Evolutionary conservation across 139 green algal genomes (phyloP).

Genomic region (Picochlorum sp.): DNA sequence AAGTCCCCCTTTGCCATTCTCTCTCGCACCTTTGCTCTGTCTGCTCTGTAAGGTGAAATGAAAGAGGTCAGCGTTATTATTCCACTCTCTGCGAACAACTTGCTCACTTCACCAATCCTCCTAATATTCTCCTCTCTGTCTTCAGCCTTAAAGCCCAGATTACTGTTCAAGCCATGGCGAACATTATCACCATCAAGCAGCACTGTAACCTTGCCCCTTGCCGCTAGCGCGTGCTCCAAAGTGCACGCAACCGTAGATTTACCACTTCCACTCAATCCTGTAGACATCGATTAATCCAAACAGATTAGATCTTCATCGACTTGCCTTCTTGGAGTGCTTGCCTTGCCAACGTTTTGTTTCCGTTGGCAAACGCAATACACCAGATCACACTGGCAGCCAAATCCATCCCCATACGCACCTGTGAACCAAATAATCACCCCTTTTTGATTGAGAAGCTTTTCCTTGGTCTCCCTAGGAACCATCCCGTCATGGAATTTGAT

Average conservation of each 20-base stretch:
- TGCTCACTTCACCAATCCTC: slow-evolving; percentile 84
- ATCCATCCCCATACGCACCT: not conserved
- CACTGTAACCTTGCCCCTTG: slow-evolving; percentile 56
- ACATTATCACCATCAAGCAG: slow-evolving; percentile 95
- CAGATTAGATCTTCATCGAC: too few relatives aligned
- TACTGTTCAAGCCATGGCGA: slow-evolving; percentile 84
- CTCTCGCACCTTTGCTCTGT: slow-evolving; percentile 57
- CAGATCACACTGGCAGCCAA: not conserved
- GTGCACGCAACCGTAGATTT: slow-evolving; percentile 62
- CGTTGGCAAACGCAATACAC: slow-evolving; percentile 1
- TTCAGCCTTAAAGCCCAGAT: slow-evolving; percentile 75
- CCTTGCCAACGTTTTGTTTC: too few relatives aligned
- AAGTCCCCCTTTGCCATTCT: slow-evolving; percentile 60
- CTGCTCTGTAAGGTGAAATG: slow-evolving; percentile 83
- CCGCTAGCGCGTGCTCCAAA: slow-evolving; percentile 66
- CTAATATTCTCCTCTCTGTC: slow-evolving; percentile 93
- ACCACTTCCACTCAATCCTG: slow-evolving; percentile 64
- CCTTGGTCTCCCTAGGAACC: slow-evolving; percentile 44
- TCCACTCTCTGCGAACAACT: slow-evolving; percentile 82
- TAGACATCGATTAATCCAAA: not conserved
- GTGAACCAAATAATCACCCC: slow-evolving; percentile 88
- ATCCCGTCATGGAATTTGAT: slow-evolving; percentile 86
- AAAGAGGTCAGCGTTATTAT: slow-evolving; percentile 87
- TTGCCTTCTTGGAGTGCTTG: too few relatives aligned
- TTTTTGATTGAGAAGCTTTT: slow-evolving; percentile 70